Percentiles rank a stretch among this genome's conserved stretches.
phyloP scores from a whole-genome alignment of 768 basidiomycete genomes.

The Russula lepida region DNA sequence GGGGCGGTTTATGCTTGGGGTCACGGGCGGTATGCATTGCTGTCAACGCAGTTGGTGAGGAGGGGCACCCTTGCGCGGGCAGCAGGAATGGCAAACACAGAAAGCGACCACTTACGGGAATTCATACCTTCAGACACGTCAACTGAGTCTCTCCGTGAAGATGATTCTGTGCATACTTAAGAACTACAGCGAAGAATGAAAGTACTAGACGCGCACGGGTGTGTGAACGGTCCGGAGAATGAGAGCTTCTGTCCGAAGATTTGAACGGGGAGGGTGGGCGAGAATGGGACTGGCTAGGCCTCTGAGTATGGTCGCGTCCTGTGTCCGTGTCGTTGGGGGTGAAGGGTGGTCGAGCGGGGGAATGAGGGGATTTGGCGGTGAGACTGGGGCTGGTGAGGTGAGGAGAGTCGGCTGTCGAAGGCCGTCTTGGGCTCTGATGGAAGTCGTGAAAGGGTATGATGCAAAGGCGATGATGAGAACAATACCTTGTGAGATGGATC shows the following conservation, averaged over 20 bases:
- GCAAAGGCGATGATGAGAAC: constrained; percentile 31
- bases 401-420: constrained; percentile 75
- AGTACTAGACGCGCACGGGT: constrained; percentile 13
- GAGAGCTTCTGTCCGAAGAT: constrained; percentile 54
- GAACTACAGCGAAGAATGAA: not conserved
- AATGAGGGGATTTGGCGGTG: constrained; percentile 20
- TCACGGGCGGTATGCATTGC: constrained; percentile 16
- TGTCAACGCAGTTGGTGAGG: constrained; percentile 2
- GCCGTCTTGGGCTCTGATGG: constrained; percentile 72
- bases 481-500: constrained; percentile 25
- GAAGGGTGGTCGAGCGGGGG: constrained; percentile 21
- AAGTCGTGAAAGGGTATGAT: constrained; percentile 62
- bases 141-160: constrained; percentile 12
- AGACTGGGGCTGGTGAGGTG: constrained; percentile 43
- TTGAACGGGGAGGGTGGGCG: constrained; percentile 61
- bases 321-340: constrained; percentile 16
- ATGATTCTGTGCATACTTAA: constrained; percentile 10
- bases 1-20: constrained; percentile 15
- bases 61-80: not conserved
- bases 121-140: constrained; percentile 16
- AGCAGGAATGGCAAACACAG: not conserved
- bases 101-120: constrained; percentile 8
- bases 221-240: constrained; percentile 23
- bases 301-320: constrained; percentile 29
- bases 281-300: constrained; percentile 32